Percentiles rank a stretch among this genome's conserved stretches.
These are phyloP conservation scores for Acacia melanoxylon DNA, from an alignment of 306 rosid genomes.

Conservation along the genomic window DNA sequence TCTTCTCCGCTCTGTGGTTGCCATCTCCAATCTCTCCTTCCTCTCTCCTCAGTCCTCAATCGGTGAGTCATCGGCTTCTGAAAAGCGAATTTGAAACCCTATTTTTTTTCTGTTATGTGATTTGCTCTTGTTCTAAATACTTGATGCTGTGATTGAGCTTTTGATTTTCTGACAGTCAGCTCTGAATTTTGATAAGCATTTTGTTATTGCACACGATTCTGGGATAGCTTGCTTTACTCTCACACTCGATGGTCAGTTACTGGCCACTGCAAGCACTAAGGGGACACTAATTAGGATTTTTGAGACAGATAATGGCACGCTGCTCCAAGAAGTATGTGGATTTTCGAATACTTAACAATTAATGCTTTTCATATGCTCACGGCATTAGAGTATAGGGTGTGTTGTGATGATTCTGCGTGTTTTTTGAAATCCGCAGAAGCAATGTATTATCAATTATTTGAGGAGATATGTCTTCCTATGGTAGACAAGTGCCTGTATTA, in stretches of 20 bases:
- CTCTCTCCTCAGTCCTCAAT: too few relatives aligned
- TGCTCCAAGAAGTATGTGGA: slow-evolving; percentile 57
- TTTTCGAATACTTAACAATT: not conserved
- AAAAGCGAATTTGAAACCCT: too few relatives aligned
- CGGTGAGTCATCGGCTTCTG: too few relatives aligned
- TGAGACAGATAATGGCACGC: slow-evolving; percentile 49
- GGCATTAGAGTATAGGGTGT: not conserved
- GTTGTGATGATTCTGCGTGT: not conserved
- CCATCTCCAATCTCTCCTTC: too few relatives aligned
- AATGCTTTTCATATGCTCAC: not conserved
- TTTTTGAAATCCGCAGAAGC: not conserved
- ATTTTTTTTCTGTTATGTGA: too few relatives aligned
- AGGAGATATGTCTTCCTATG: not conserved
- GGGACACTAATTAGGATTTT: slow-evolving; percentile 63
- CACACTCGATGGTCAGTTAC: slow-evolving; percentile 57
- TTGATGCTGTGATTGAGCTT: too few relatives aligned
- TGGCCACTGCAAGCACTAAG: slow-evolving; percentile 61
- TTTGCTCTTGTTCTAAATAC: too few relatives aligned
- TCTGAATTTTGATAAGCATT: too few relatives aligned
- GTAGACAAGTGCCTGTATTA: not conserved
- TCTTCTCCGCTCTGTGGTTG: too few relatives aligned
- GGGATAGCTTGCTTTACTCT: slow-evolving; percentile 66
- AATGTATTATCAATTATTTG: not conserved
- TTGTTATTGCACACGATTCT: slow-evolving; percentile 70
- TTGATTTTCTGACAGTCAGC: too few relatives aligned